Conservation (phyloP, 495 filamentous ascomycete genomes). For the Platismatia glauca region DNA sequence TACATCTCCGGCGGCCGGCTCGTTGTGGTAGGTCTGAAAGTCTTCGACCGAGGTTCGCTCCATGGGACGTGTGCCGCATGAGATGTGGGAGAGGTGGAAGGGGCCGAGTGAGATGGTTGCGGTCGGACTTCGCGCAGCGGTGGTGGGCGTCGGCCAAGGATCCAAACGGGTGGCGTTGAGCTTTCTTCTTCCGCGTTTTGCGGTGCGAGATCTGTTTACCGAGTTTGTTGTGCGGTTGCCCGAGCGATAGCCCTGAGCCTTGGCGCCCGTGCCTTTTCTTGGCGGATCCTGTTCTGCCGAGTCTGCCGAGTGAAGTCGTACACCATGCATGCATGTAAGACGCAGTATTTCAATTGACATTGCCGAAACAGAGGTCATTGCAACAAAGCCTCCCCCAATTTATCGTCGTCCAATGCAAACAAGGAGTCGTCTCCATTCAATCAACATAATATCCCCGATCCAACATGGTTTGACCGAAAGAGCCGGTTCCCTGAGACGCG, state of each 20-base stretch:
- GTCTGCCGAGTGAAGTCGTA: too few relatives aligned
- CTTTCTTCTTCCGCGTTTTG: neutral
- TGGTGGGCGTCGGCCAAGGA: neutral
- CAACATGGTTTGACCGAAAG: too few relatives aligned
- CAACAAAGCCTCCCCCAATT: too few relatives aligned
- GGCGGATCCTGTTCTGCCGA: too few relatives aligned
- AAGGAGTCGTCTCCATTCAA: too few relatives aligned
- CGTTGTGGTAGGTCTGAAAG: slow-evolving; percentile 18
- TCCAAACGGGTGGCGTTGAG: neutral
- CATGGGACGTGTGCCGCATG: slow-evolving; percentile 6
- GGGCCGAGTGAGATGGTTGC: too few relatives aligned
- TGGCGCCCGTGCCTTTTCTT: neutral
- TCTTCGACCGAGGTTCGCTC: slow-evolving; percentile 17
- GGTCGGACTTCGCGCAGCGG: neutral
- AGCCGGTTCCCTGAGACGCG: too few relatives aligned
- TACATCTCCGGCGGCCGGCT: neutral
- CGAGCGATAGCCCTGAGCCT: neutral
- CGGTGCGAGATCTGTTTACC: neutral
- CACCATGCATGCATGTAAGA: too few relatives aligned
- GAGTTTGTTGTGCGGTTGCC: neutral
- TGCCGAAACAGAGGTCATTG: too few relatives aligned
- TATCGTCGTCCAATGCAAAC: too few relatives aligned
- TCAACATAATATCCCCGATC: too few relatives aligned
- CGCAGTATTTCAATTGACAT: too few relatives aligned
- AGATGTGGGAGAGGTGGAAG: neutral